These are phyloP conservation scores for Dothideomycetes sp. DNA, from an alignment of 2,329 filamentous ascomycete genomes.

Conservation along the genomic window DNA sequence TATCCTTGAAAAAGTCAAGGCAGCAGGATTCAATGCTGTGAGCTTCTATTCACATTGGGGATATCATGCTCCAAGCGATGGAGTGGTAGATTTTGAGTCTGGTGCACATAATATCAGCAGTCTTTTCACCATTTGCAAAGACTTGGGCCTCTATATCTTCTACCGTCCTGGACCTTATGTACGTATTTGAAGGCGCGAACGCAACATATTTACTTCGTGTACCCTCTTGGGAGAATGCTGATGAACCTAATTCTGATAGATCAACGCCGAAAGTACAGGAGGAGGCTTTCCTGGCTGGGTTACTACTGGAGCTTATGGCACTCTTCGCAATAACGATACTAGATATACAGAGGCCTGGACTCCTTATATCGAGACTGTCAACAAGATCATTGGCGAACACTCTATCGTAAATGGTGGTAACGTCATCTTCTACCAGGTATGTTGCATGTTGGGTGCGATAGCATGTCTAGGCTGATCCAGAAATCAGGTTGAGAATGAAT, in stretches of 20 bases:
- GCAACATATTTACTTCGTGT: too few species aligned
- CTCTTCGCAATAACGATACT: constrained; percentile 39
- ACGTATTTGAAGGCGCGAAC: too few species aligned
- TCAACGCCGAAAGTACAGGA: constrained; percentile 53
- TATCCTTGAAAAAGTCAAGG: constrained; percentile 44
- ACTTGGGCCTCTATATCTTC: constrained; percentile 48
- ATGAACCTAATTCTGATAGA: constrained; percentile 53
- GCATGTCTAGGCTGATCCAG: too few species aligned
- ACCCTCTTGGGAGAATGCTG: neutral
- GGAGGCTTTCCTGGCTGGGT: constrained; percentile 56
- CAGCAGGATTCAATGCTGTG: constrained; percentile 41
- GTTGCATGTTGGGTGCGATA: too few species aligned
- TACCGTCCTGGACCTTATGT: constrained; percentile 22
- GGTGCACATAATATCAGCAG: constrained; percentile 46
- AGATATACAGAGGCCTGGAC: constrained; percentile 45
- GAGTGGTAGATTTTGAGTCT: constrained; percentile 38
- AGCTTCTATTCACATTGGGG: constrained; percentile 14
- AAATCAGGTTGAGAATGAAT: constrained; percentile 54
- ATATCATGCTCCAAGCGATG: constrained; percentile 11
- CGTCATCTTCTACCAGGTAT: constrained; percentile 47
- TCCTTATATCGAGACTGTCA: constrained; percentile 40
- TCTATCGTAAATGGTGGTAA: constrained; percentile 50
- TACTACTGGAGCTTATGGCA: constrained; percentile 50
- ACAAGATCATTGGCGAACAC: constrained; percentile 43
- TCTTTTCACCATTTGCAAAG: constrained; percentile 45